Conservation (phyloP, 768 basidiomycete species). For the Suillus ampliporus region DNA sequence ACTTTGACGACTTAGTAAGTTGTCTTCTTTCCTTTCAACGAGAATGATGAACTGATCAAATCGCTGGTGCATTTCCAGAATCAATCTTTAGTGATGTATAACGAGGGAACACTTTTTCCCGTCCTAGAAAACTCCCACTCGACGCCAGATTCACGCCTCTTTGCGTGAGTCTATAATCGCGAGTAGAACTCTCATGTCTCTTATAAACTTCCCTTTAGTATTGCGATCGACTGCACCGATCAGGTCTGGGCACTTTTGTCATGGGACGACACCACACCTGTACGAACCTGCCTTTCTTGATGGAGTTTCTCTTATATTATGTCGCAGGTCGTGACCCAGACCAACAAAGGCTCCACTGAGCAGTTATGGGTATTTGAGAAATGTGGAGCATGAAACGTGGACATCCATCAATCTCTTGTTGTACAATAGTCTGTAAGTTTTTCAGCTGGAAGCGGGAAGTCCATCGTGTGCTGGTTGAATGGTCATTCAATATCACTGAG, state of each 20-base stretch:
- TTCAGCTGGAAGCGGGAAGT: no score
- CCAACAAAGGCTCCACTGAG: not conserved
- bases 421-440: no score
- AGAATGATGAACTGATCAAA: not conserved
- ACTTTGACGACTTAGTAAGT: not conserved
- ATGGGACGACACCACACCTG: not conserved
- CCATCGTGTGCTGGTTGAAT: no score
- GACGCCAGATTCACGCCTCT: accelerated
- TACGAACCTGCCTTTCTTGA: not conserved
- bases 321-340: not conserved
- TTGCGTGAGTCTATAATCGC: slow-evolving; percentile 2
- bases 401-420: no score
- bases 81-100: not conserved
- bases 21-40: not conserved
- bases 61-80: not conserved
- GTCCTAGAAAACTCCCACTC: not conserved
- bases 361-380: not conserved
- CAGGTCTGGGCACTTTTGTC: not conserved
- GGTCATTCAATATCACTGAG: no score
- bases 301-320: not conserved
- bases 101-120: not conserved
- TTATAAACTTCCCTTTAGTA: not conserved
- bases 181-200: not conserved
- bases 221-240: not conserved
- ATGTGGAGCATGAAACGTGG: no score